Base-by-base conservation (phyloP, 23 red algal species). In the Porphyridium purpureum region DNA sequence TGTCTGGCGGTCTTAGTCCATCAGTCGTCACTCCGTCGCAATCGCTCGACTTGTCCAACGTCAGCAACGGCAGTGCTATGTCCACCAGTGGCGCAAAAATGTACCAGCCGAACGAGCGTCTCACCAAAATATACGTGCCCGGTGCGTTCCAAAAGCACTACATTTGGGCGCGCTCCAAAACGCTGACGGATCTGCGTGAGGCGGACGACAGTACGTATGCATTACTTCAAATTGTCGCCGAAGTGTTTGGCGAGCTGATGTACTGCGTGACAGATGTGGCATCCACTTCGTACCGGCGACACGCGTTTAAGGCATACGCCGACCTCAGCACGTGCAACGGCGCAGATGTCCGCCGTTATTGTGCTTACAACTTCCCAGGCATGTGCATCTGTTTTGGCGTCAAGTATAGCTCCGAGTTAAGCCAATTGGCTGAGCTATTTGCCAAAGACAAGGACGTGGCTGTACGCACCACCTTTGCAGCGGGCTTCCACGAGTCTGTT, bases 261-360 rank as follows among this genome's bases (percentile, higher is more conserved):
- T 62, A 62, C 57, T 15, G 20, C 32, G 57, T 27, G 29, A 4
- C 57, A 11, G 11, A 11, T 11, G 11, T 44, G 11, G 11, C 11
- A 11, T 17, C 11, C 11, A 44, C 11, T 11, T 11, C 11, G 38
- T 44, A 11, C 38, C 11, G 38, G 38, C 11, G 17, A 44, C 58
- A 74, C 46, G 66, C 80, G 23, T 69, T 65, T 35, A 85, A 85
- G 57, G 80, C 80, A 0, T 85, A 64, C 31, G 41, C 63, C 21
- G 80, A 57, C 3, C 73, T 85, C 67, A 68, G 67, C 11, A 85
- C 80, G 0, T 85, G 80, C 51, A 85, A 85, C 25, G 80, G 80
- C 7, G 67, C 80, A 21, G 28, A 74, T 24, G 69, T 85, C 31
- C 69, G 80, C 31, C 51, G 80, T 0, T 66, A 73, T n/a, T 75